Percentiles rank a stretch among this genome's conserved stretches.
These are phyloP conservation scores for Pichia sp. DNA, from an alignment of 1,139 yeast genomes.

Conservation along the genomic window DNA sequence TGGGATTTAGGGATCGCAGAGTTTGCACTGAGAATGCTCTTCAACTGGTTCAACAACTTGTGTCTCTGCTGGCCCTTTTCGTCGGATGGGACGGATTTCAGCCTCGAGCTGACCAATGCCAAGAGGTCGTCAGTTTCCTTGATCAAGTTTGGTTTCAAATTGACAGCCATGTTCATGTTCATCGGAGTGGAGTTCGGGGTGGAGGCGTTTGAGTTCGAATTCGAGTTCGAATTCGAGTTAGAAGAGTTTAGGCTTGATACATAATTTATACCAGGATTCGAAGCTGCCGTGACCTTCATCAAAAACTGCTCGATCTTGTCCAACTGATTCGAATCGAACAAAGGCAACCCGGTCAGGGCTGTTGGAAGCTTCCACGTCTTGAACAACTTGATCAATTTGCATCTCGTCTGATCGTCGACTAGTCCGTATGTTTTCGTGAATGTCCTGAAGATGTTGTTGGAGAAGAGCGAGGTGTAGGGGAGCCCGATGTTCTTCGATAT, in stretches of 20 bases:
- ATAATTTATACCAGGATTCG: constrained; percentile 6
- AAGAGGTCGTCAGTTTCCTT: constrained; percentile 41
- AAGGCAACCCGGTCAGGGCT: constrained; percentile 57
- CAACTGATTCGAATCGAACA: constrained; percentile 70
- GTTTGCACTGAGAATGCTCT: constrained; percentile 33
- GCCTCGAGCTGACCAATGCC: constrained; percentile 33
- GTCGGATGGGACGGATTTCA: constrained; percentile 27
- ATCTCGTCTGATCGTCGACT: constrained; percentile 71
- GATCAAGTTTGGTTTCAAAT: constrained; percentile 33
- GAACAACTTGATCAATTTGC: constrained; percentile 69
- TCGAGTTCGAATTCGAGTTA: background rate
- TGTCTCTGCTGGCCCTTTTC: constrained; percentile 32
- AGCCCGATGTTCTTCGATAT: constrained; percentile 86
- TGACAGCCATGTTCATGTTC: background rate
- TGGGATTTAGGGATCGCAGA: constrained; percentile 39
- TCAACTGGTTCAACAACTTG: constrained; percentile 44
- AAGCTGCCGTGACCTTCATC: constrained; percentile 44
- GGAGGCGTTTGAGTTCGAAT: constrained; percentile 5
- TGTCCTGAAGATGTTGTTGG: constrained; percentile 58
- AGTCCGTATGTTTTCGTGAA: constrained; percentile 75
- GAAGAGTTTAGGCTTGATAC: constrained; percentile 1
- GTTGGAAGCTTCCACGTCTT: constrained; percentile 79
- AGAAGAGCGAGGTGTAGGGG: constrained; percentile 77
- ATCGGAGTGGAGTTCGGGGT: constrained; percentile 4
- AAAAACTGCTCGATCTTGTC: constrained; percentile 72